These are phyloP conservation scores for Fraxinus albicans DNA, from an alignment of 305 asterid genomes.

Conservation along the genomic window DNA sequence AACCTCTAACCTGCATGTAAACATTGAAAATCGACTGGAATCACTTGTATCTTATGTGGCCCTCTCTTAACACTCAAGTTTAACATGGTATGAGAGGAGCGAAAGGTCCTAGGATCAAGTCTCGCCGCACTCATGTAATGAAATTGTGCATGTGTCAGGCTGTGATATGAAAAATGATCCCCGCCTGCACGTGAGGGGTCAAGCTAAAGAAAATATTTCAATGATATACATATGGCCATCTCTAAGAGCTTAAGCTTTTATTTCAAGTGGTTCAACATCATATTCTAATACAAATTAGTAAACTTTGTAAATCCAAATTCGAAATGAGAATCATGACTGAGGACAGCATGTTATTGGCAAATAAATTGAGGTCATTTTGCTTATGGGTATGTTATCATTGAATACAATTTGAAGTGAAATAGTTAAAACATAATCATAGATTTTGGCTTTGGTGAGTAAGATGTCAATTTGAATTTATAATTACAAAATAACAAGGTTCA, in stretches of 20 bases:
- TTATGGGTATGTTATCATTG: not conserved
- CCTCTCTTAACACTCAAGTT: not conserved
- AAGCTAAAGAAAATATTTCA: not conserved
- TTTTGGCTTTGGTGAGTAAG: conserved; percentile 6
- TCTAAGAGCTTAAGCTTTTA: not conserved
- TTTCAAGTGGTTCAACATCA: not conserved
- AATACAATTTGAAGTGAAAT: conserved; percentile 3
- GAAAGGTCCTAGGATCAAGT: not conserved
- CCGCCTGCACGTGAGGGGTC: not conserved
- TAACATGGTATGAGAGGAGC: not conserved
- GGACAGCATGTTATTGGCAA: not conserved
- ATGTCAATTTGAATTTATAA: conserved; percentile 17
- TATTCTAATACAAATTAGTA: not conserved
- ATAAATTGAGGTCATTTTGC: conserved; percentile 4
- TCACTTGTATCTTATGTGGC: conserved; percentile 1
- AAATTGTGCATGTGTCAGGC: not conserved
- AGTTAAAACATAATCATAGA: conserved; percentile 5
- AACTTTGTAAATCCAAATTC: conserved; percentile 18
- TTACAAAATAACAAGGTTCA: conserved; percentile 8
- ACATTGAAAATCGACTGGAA: conserved; percentile 12
- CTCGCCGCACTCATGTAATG: not conserved
- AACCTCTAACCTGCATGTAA: conserved; percentile 78
- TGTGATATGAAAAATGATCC: not conserved
- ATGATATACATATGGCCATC: not conserved
- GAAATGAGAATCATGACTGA: conserved; percentile 11